phyloP scores from a whole-genome alignment of 768 basidiomycete species.

The Trametes elegans region DNA sequence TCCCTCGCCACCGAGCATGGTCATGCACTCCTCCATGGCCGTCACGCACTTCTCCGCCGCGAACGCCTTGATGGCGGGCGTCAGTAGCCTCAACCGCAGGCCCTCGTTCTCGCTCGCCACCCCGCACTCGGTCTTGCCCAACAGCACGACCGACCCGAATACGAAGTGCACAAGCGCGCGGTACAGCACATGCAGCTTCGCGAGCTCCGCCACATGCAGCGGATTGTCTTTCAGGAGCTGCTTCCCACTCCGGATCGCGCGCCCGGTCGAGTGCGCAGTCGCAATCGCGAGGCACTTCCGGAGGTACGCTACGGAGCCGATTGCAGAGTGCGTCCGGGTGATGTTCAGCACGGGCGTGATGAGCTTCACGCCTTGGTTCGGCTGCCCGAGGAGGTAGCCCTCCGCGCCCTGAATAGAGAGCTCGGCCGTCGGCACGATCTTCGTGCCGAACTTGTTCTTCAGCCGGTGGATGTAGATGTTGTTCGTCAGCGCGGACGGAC shows the following conservation, averaged over 20 bases:
- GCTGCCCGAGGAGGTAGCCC: slow-evolving; percentile 60
- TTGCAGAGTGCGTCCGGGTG: slow-evolving; percentile 62
- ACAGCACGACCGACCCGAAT: slow-evolving; percentile 55
- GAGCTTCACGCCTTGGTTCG: slow-evolving; percentile 59
- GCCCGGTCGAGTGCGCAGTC: slow-evolving; percentile 58
- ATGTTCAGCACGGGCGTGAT: slow-evolving; percentile 76
- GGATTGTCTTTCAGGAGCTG: slow-evolving; percentile 52
- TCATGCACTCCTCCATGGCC: slow-evolving; percentile 75
- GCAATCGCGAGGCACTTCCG: slow-evolving; percentile 66
- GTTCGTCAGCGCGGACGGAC: slow-evolving; percentile 52
- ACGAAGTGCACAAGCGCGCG: slow-evolving; percentile 62
- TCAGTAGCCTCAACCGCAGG: slow-evolving; percentile 57
- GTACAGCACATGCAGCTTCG: slow-evolving; percentile 58
- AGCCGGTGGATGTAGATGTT: slow-evolving; percentile 68
- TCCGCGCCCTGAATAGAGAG: slow-evolving; percentile 57
- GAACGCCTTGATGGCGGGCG: slow-evolving; percentile 70
- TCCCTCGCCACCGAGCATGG: slow-evolving; percentile 70
- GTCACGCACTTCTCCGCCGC: slow-evolving; percentile 58
- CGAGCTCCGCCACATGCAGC: slow-evolving; percentile 64
- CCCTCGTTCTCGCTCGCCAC: slow-evolving; percentile 49
- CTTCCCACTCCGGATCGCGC: slow-evolving; percentile 51
- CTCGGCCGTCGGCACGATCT: slow-evolving; percentile 73
- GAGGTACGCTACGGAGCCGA: slow-evolving; percentile 52
- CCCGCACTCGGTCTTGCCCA: slow-evolving; percentile 63
- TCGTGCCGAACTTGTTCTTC: slow-evolving; percentile 79